A percentile compares a stretch with the other conserved stretches of the same genome.
Conservation (phyloP, 1,284 basidiomycete genomes). For the Anthracocystis setariae region DNA sequence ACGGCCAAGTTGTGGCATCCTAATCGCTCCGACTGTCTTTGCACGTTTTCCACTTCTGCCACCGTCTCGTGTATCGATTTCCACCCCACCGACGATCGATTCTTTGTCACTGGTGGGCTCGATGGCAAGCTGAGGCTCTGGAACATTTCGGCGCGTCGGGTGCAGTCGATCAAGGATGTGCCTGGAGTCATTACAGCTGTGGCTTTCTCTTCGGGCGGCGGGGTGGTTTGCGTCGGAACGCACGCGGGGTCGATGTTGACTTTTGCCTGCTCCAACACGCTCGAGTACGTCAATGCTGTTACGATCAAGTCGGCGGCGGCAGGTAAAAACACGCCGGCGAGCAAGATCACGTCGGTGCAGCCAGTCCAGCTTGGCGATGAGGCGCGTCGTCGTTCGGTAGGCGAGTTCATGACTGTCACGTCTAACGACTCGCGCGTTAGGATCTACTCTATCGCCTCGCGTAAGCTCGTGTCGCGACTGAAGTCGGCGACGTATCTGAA, state of each 20-base stretch:
- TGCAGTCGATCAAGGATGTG: constrained; percentile 56
- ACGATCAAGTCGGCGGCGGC: constrained; percentile 62
- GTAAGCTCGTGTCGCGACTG: constrained; percentile 49
- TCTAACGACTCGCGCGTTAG: constrained; percentile 68
- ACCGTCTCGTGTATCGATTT: constrained; percentile 68
- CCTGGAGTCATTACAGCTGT: constrained; percentile 68
- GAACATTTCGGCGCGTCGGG: constrained; percentile 57
- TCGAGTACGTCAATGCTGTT: constrained; percentile 59
- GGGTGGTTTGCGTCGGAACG: constrained; percentile 64
- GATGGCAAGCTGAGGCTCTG: constrained; percentile 69
- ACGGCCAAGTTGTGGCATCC: constrained; percentile 69
- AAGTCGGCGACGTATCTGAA: constrained; percentile 55
- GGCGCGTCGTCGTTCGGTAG: too few relatives aligned
- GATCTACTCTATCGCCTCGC: constrained; percentile 63
- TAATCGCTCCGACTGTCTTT: constrained; percentile 64
- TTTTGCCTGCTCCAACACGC: constrained; percentile 63
- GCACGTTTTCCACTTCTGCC: constrained; percentile 68
- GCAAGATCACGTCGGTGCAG: constrained; percentile 68
- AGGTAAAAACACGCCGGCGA: constrained; percentile 63
- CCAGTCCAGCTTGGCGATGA: constrained; percentile 38
- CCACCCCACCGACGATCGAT: constrained; percentile 67
- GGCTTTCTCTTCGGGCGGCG: constrained; percentile 66
- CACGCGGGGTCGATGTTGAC: constrained; percentile 62
- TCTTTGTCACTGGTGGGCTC: constrained; percentile 68
- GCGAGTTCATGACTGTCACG: constrained; percentile 67